phyloP scores from a whole-genome alignment of 768 basidiomycete species.

The Pleurotus tuber-regium region DNA sequence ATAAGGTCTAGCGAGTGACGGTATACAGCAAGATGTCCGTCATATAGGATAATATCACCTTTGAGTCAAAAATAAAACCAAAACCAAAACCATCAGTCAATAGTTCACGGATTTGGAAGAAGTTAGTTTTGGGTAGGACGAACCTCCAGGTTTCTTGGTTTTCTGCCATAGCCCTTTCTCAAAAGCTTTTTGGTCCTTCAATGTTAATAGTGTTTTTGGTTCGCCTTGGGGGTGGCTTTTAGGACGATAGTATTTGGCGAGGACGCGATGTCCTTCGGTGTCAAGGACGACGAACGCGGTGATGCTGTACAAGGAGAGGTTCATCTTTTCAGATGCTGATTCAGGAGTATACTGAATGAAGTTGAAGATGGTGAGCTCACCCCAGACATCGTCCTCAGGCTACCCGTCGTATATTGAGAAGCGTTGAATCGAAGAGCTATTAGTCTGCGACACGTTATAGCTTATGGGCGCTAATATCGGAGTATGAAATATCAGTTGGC shows the following conservation, averaged over 20 bases:
- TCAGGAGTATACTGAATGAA: too few species aligned
- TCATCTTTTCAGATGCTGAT: too few species aligned
- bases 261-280: constrained; percentile 90
- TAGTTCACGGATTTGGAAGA: too few species aligned
- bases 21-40: constrained; percentile 88
- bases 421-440: too few species aligned
- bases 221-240: constrained; percentile 61
- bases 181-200: constrained; percentile 94
- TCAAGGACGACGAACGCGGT: constrained; percentile 90
- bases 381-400: too few species aligned
- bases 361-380: too few species aligned
- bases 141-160: constrained; percentile 92
- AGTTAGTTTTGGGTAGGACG: constrained; percentile 16
- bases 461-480: too few species aligned
- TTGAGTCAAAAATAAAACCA: too few species aligned
- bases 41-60: constrained; percentile 95
- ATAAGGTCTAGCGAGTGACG: constrained; percentile 94
- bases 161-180: constrained; percentile 96
- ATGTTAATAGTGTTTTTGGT: constrained; percentile 56
- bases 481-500: too few species aligned
- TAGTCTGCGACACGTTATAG: too few species aligned
- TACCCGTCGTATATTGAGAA: too few species aligned
- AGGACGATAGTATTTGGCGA: constrained; percentile 94
- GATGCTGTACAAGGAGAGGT: constrained; percentile 85
- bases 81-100: too few species aligned